Percentiles rank a stretch among this genome's conserved stretches.
Evolutionary conservation across 768 basidiomycete genomes (phyloP).

Genomic region (Leccinum boreale): DNA sequence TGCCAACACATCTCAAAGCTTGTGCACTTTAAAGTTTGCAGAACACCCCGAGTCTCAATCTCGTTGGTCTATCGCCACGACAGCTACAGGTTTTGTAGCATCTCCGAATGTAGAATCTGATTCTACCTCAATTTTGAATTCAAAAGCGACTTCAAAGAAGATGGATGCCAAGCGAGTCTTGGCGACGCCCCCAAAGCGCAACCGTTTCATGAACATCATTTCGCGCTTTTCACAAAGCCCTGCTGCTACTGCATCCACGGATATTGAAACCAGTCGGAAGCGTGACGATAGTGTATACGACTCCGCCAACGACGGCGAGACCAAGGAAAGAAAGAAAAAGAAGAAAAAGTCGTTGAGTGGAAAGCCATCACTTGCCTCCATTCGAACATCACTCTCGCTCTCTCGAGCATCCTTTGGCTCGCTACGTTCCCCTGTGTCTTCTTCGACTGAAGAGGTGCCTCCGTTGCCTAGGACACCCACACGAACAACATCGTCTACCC

Average conservation of each 20-base stretch:
- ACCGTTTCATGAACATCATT: slow-evolving; percentile 30
- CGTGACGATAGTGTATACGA: slow-evolving; percentile 16
- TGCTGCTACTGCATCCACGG: slow-evolving; percentile 5
- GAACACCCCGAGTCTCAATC: slow-evolving; percentile 13
- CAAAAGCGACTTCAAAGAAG: slow-evolving; percentile 5
- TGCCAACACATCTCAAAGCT: background rate
- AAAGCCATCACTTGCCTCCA: slow-evolving; percentile 30
- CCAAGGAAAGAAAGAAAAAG: slow-evolving; percentile 14
- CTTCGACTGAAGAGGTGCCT: slow-evolving; percentile 22
- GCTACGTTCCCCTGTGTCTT: slow-evolving; percentile 19
- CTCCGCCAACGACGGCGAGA: slow-evolving; percentile 20
- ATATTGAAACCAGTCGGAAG: background rate
- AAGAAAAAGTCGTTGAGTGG: slow-evolving; percentile 19
- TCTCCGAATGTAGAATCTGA: slow-evolving; percentile 10
- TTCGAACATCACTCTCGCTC: slow-evolving; percentile 29
- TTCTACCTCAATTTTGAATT: background rate
- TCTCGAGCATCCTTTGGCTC: slow-evolving; percentile 29
- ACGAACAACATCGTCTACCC: background rate
- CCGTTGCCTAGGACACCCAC: slow-evolving; percentile 29
- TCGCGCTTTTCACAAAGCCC: slow-evolving; percentile 29
- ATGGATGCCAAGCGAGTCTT: slow-evolving; percentile 14
- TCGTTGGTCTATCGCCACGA: slow-evolving; percentile 23
- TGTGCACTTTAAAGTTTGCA: background rate
- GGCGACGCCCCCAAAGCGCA: slow-evolving; percentile 27
- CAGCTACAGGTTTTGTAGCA: slow-evolving; percentile 26